Conservation (phyloP, 2,329 filamentous ascomycete species). For the Rosellinia necatrix region DNA sequence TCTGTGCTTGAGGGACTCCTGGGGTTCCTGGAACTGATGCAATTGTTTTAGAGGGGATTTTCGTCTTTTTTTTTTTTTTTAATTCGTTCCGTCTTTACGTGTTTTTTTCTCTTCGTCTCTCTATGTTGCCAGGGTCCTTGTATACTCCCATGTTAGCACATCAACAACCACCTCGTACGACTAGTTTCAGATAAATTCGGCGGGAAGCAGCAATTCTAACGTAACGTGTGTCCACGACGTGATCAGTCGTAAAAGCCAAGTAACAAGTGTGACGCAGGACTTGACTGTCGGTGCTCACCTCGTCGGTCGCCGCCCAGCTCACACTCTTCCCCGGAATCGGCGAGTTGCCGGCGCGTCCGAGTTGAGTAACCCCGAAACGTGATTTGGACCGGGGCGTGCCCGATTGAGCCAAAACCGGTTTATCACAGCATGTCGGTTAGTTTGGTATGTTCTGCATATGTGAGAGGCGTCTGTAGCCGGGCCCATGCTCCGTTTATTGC, state of each 20-base stretch:
- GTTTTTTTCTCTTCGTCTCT: no score
- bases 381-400: constrained; percentile 14
- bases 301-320: not conserved
- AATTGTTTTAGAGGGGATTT: no score
- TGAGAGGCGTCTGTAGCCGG: not conserved
- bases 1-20: not conserved
- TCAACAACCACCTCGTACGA: not conserved
- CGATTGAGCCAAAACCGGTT: constrained; percentile 20
- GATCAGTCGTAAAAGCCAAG: constrained; percentile 7
- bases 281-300: not conserved
- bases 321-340: constrained; percentile 9
- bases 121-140: no score
- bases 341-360: constrained; percentile 23
- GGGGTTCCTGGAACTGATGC: no score
- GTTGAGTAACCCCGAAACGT: constrained; percentile 27
- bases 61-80: not conserved
- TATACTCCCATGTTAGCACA: not conserved
- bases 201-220: not conserved
- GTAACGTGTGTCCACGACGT: not conserved
- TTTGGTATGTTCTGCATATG: constrained; percentile 19
- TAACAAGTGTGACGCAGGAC: constrained; percentile 8
- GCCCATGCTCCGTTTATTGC: not conserved
- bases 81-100: no score
- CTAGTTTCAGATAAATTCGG: constrained; percentile 1
- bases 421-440: not conserved